These are phyloP conservation scores for Poa pratensis DNA, from an alignment of 176 grass and related monocot genomes.

Conservation along the genomic window DNA sequence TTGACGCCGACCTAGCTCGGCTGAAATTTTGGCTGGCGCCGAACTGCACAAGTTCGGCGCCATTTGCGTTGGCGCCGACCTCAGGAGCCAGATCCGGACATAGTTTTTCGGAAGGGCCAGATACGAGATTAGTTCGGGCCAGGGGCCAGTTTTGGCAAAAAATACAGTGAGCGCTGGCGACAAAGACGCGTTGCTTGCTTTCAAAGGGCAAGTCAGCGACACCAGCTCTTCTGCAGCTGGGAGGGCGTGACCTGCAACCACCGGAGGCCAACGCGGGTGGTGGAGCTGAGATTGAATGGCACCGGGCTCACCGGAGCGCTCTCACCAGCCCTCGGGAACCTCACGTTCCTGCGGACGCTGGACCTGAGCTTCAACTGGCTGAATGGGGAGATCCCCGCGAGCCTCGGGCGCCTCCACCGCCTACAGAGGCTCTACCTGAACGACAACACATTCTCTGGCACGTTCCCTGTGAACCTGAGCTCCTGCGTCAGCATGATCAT, in stretches of 20 bases:
- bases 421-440: constrained; percentile 1
- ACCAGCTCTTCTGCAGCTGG: not conserved
- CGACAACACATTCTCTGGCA: not conserved
- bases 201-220: not conserved
- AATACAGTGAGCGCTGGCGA: not conserved
- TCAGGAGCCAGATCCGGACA: no score
- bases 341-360: not conserved
- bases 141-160: no score
- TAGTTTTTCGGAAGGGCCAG: no score
- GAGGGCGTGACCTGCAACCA: not conserved
- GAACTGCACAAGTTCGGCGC: no score
- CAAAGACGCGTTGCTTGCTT: not conserved
- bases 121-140: no score
- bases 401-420: not conserved
- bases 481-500: not conserved
- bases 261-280: not conserved
- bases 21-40: no score
- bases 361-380: constrained; percentile 16
- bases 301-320: not conserved
- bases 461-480: not conserved
- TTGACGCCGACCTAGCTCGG: no score
- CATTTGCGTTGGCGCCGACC: no score
- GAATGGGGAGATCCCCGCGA: not conserved
- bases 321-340: not conserved
- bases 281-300: not conserved